Percentiles rank a stretch among this genome's conserved stretches.
Conservation (phyloP, 2,329 filamentous ascomycete genomes). For the Monosporascus cannonballus region DNA sequence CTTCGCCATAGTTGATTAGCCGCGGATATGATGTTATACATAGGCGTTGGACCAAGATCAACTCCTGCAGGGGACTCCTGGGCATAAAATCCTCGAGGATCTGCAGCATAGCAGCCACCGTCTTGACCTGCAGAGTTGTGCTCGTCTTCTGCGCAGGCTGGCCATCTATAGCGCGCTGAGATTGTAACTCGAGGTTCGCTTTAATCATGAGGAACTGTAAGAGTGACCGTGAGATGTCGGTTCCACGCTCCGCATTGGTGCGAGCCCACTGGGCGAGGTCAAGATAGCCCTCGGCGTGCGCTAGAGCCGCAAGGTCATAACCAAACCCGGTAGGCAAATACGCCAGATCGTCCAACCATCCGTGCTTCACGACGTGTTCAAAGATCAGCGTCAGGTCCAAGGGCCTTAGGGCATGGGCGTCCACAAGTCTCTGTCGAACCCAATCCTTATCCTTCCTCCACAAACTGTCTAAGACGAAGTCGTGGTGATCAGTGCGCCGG, state of each 20-base stretch:
- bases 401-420: conserved; percentile 65
- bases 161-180: conserved; percentile 63
- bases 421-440: conserved; percentile 75
- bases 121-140: conserved; percentile 76
- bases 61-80: conserved; percentile 54
- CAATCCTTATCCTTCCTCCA: conserved; percentile 89
- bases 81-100: conserved; percentile 69
- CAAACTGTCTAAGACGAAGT: conserved; percentile 84
- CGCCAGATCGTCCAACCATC: conserved; percentile 78
- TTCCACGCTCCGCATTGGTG: conserved; percentile 58
- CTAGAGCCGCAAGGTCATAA: conserved; percentile 78
- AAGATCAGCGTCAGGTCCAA: conserved; percentile 64
- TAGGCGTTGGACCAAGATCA: conserved; percentile 75
- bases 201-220: conserved; percentile 81
- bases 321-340: conserved; percentile 77
- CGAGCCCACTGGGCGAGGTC: conserved; percentile 78
- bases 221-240: conserved; percentile 64
- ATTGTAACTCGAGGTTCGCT: conserved; percentile 70
- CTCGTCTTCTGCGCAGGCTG: conserved; percentile 53
- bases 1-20: conserved; percentile 93
- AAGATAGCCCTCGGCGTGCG: conserved; percentile 73
- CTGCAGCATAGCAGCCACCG: conserved; percentile 72
- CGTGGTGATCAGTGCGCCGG: conserved; percentile 70
- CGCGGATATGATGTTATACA: conserved; percentile 92
- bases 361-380: conserved; percentile 73